phyloP scores from a whole-genome alignment of 225 moss, liverwort and hornwort species.

The Marchantia paleacea region DNA sequence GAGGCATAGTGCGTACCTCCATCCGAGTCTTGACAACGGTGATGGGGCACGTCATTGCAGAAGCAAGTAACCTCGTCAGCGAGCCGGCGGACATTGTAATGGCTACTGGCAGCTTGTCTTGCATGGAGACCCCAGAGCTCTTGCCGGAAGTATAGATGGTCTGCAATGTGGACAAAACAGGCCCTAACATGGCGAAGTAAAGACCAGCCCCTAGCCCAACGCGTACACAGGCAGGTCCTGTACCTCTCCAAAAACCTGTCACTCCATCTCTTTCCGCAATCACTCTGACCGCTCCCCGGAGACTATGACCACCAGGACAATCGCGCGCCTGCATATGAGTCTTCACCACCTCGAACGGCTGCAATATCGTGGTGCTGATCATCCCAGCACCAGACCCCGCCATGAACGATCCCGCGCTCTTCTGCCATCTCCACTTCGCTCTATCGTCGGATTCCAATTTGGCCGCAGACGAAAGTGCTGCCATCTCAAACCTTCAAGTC shows the following conservation, averaged over 20 bases:
- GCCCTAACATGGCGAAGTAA: slow-evolving; percentile 81
- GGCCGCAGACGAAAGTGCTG: not conserved
- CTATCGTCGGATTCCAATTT: slow-evolving; percentile 1
- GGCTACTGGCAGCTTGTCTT: slow-evolving; percentile 66
- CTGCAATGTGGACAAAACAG: slow-evolving; percentile 70
- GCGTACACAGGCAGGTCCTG: slow-evolving; percentile 85
- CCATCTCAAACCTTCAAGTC: not conserved
- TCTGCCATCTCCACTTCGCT: slow-evolving; percentile 23
- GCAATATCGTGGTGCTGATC: slow-evolving; percentile 63
- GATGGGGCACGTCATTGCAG: slow-evolving; percentile 75
- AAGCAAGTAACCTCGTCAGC: slow-evolving; percentile 70
- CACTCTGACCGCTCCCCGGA: slow-evolving; percentile 52
- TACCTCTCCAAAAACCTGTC: slow-evolving; percentile 84
- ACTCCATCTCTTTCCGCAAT: slow-evolving; percentile 69
- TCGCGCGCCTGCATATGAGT: slow-evolving; percentile 88
- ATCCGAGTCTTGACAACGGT: slow-evolving; percentile 98
- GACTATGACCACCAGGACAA: slow-evolving; percentile 45
- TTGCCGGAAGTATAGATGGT: slow-evolving; percentile 24
- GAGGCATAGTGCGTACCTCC: slow-evolving; percentile 73
- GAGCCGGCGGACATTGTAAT: slow-evolving; percentile 78
- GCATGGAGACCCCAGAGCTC: slow-evolving; percentile 42
- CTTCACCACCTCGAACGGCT: slow-evolving; percentile 92
- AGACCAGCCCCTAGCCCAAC: slow-evolving; percentile 90
- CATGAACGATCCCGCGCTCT: slow-evolving; percentile 59
- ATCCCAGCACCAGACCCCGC: slow-evolving; percentile 81